These are phyloP conservation scores for Podaxis sp. DNA, from an alignment of 768 basidiomycete genomes.

Conservation along the genomic window DNA sequence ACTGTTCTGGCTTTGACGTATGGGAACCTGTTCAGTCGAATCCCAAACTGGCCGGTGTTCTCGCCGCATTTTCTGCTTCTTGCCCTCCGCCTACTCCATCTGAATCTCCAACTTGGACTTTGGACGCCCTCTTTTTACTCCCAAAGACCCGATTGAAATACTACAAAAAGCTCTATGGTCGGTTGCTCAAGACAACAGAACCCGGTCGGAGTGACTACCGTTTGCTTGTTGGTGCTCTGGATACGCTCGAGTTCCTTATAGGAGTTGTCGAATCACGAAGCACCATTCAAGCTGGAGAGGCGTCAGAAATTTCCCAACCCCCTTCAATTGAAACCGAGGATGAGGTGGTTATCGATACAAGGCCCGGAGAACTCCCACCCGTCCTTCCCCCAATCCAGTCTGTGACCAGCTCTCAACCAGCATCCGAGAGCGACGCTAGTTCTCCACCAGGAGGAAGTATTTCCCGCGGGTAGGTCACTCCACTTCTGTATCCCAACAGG, in stretches of 20 bases:
- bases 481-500: background rate
- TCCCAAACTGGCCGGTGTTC: conserved; percentile 61
- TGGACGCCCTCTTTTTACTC: conserved; percentile 86
- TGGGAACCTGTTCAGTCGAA: conserved; percentile 85
- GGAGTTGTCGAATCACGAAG: conserved; percentile 62
- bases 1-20: conserved; percentile 73
- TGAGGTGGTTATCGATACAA: conserved; percentile 58
- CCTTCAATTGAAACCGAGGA: conserved; percentile 42
- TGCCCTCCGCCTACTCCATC: conserved; percentile 57
- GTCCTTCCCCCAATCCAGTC: conserved; percentile 20
- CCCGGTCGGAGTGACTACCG: conserved; percentile 87
- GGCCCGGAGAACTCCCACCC: conserved; percentile 30
- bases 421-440: conserved; percentile 45
- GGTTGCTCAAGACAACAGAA: conserved; percentile 81
- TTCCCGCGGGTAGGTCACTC: conserved; percentile 54
- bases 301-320: conserved; percentile 19
- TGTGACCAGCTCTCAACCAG: conserved; percentile 27
- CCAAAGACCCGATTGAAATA: conserved; percentile 86
- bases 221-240: conserved; percentile 75
- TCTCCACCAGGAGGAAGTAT: conserved; percentile 48
- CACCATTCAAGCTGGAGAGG: conserved; percentile 48
- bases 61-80: conserved; percentile 65
- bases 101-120: conserved; percentile 63
- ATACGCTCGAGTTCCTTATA: conserved; percentile 76
- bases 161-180: conserved; percentile 87